phyloP scores from a whole-genome alignment of 2,329 filamentous ascomycete species.

The Colletotrichum neosansevieriae region DNA sequence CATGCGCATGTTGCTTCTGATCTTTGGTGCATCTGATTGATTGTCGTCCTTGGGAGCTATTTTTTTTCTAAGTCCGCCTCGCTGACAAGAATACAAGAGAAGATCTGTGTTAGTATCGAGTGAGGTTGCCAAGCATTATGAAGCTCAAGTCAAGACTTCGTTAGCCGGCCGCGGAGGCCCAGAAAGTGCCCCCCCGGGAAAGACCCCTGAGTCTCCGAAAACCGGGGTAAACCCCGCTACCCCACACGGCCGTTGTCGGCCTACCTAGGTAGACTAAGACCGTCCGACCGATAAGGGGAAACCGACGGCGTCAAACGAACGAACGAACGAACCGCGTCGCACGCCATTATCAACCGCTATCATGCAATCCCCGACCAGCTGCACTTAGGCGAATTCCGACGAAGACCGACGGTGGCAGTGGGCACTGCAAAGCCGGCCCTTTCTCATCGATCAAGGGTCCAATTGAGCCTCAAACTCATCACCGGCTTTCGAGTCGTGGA shows the following conservation, averaged over 20 bases:
- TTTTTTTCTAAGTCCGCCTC: no score
- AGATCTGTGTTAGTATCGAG: no score
- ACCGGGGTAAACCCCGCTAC: conserved; percentile 20
- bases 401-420: conserved; percentile 7
- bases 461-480: background rate
- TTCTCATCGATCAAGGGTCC: background rate
- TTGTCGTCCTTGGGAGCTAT: no score
- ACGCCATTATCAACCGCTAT: conserved; percentile 27
- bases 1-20: background rate
- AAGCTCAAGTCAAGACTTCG: no score
- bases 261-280: no score
- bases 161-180: no score
- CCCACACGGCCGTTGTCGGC: conserved; percentile 33
- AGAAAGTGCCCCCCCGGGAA: background rate
- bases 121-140: no score
- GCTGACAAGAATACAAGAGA: no score
- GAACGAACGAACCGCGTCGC: conserved; percentile 19
- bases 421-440: background rate
- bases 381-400: conserved; percentile 15
- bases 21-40: no score
- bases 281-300: conserved; percentile 27
- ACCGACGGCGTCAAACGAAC: no score
- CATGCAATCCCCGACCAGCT: conserved; percentile 4
- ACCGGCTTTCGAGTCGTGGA: background rate
- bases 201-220: conserved; percentile 15